Percentiles rank a stretch among this genome's conserved stretches.
Conservation (phyloP, 176 grass and related monocot genomes). For the Phoenix roebelenii region DNA sequence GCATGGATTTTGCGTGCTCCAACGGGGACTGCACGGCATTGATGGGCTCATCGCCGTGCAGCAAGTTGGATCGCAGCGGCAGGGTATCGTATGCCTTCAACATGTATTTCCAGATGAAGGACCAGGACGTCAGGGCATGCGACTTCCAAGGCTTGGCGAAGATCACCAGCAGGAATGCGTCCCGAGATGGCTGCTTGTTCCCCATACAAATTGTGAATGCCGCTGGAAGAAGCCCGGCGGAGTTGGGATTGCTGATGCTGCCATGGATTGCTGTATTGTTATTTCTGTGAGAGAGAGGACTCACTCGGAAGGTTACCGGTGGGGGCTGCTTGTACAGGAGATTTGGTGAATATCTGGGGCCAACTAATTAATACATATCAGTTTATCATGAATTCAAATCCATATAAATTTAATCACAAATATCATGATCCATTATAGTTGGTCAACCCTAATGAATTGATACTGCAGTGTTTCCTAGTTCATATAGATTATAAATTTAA, state of each 20-base stretch:
- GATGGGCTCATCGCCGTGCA: slow-evolving; percentile 49
- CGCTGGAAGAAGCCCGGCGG: slow-evolving; percentile 4
- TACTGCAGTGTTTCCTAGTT: too few relatives aligned
- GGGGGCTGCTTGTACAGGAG: too few relatives aligned
- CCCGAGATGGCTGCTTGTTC: slow-evolving; percentile 40
- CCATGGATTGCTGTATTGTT: slow-evolving; percentile 16
- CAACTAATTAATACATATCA: too few relatives aligned
- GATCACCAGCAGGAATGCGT: slow-evolving; percentile 48
- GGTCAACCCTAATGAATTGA: too few relatives aligned
- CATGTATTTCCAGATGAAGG: slow-evolving; percentile 96
- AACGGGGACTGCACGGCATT: slow-evolving; percentile 74
- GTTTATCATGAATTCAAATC: too few relatives aligned
- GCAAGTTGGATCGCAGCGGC: slow-evolving; percentile 34
- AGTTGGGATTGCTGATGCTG: slow-evolving; percentile 4
- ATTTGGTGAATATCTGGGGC: too few relatives aligned
- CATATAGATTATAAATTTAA: too few relatives aligned
- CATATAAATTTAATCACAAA: too few relatives aligned
- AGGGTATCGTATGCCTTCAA: slow-evolving; percentile 87
- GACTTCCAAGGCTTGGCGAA: slow-evolving; percentile 71
- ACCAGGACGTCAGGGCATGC: slow-evolving; percentile 81
- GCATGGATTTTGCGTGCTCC: slow-evolving; percentile 59
- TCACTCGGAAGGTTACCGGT: too few relatives aligned
- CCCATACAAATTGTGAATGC: slow-evolving; percentile 45
- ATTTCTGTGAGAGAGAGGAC: slow-evolving; percentile 19
- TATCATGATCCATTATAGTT: too few relatives aligned